These are phyloP conservation scores for Penicillium concentricum DNA, from an alignment of 2,329 filamentous ascomycete genomes.

Conservation along the genomic window DNA sequence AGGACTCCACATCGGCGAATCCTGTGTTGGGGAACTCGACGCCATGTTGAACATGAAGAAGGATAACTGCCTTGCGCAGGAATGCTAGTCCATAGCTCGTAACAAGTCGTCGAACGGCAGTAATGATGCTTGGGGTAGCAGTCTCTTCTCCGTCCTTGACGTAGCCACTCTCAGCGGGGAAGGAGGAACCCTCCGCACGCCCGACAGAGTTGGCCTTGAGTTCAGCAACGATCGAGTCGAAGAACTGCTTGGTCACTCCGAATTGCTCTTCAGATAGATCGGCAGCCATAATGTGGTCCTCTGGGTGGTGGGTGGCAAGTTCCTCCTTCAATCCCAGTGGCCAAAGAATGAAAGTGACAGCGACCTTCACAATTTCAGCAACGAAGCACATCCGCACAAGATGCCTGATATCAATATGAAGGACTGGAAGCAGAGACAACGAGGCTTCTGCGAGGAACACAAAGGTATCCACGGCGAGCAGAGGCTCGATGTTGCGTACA, in stretches of 20 bases:
- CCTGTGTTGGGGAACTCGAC: conserved; percentile 78
- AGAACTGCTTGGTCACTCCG: conserved; percentile 35
- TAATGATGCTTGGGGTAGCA: conserved; percentile 32
- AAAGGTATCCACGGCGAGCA: conserved; percentile 41
- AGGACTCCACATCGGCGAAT: conserved; percentile 61
- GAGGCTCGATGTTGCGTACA: conserved; percentile 41
- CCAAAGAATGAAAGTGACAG: conserved; percentile 54
- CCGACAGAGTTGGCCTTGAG: conserved; percentile 39
- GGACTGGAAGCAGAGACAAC: conserved; percentile 65
- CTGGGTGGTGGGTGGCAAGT: conserved; percentile 30
- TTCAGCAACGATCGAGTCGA: conserved; percentile 39
- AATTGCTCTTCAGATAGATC: conserved; percentile 32
- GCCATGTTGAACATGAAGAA: conserved; percentile 84
- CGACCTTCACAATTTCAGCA: conserved; percentile 83
- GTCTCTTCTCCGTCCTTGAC: conserved; percentile 39
- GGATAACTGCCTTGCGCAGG: conserved; percentile 77
- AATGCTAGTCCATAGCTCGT: conserved; percentile 87
- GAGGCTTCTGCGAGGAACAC: conserved; percentile 76
- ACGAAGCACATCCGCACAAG: conserved; percentile 83
- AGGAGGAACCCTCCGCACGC: conserved; percentile 34
- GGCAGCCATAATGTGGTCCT: conserved; percentile 26
- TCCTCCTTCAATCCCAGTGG: conserved; percentile 39
- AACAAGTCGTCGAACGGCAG: conserved; percentile 46
- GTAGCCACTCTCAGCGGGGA: conserved; percentile 38
- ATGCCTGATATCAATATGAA: conserved; percentile 73